A percentile compares a stretch with the other conserved stretches of the same genome.
Evolutionary conservation across 768 basidiomycete species (phyloP).

Genomic region (Hypholoma sublateritium): DNA sequence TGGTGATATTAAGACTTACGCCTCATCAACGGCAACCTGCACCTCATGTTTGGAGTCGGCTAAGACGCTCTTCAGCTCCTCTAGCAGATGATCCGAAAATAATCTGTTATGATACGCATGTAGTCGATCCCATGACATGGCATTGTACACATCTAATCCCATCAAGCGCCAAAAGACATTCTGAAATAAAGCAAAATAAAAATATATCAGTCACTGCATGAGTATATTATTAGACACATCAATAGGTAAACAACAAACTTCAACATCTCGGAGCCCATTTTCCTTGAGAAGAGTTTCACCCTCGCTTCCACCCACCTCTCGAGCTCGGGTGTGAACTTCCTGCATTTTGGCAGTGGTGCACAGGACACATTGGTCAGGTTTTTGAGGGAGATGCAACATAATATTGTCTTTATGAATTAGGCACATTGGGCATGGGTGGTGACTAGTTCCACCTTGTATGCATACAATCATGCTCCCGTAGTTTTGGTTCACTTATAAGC

Average conservation of each 20-base stretch:
- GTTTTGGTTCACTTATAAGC: background rate
- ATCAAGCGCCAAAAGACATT: slow-evolving; percentile 36
- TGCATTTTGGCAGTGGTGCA: slow-evolving; percentile 18
- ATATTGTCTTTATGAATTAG: slow-evolving; percentile 28
- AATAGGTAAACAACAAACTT: slow-evolving; percentile 14
- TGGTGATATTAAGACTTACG: slow-evolving; percentile 19
- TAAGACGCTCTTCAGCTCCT: slow-evolving; percentile 21
- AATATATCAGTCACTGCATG: background rate
- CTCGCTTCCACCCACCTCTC: slow-evolving; percentile 7
- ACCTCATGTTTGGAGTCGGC: slow-evolving; percentile 8
- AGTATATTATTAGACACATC: background rate
- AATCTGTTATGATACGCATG: slow-evolving; percentile 31
- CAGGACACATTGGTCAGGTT: slow-evolving; percentile 12
- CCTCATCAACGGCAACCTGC: slow-evolving; percentile 16
- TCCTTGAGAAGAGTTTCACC: slow-evolving; percentile 20
- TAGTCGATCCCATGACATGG: slow-evolving; percentile 35
- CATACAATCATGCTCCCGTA: slow-evolving; percentile 34
- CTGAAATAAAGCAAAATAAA: slow-evolving; percentile 16
- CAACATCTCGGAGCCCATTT: slow-evolving; percentile 21
- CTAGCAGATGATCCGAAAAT: slow-evolving; percentile 31
- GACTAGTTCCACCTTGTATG: slow-evolving; percentile 24
- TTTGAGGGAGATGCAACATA: slow-evolving; percentile 6
- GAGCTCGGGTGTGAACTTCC: slow-evolving; percentile 10
- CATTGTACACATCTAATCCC: slow-evolving; percentile 28
- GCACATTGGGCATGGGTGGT: slow-evolving; percentile 38